A percentile compares a stretch with the other conserved stretches of the same genome.
phyloP scores from a whole-genome alignment of 768 basidiomycete genomes.

The Coprinopsis sp. region DNA sequence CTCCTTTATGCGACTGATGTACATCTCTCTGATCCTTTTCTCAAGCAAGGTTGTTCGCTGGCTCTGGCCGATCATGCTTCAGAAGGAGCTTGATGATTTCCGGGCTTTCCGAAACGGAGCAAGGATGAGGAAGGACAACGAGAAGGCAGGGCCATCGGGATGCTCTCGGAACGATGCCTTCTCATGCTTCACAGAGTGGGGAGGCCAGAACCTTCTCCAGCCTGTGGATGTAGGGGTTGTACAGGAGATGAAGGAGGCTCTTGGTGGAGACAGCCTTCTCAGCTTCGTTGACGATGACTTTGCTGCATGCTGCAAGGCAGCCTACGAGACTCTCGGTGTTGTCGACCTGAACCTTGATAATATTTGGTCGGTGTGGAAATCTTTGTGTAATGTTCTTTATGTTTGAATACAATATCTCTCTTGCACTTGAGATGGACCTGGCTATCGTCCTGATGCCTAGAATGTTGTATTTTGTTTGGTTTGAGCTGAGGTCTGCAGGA shows the following conservation, averaged over 20 bases:
- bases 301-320: conserved; percentile 14
- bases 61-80: conserved; percentile 26
- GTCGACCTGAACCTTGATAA: conserved; percentile 18
- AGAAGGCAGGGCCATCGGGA: conserved; percentile 31
- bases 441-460: no score
- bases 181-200: conserved; percentile 19
- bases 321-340: conserved; percentile 16
- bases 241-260: conserved; percentile 21
- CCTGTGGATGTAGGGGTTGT: conserved; percentile 20
- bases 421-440: no score
- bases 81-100: conserved; percentile 16
- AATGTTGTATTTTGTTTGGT: no score
- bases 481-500: no score
- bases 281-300: conserved; percentile 28
- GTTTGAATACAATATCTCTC: no score
- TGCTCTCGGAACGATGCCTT: conserved; percentile 31
- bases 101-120: conserved; percentile 21
- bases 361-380: conserved; percentile 25
- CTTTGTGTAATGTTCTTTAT: no score
- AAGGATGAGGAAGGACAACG: conserved; percentile 23
- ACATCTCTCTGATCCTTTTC: conserved; percentile 4
- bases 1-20: conserved; percentile 1
- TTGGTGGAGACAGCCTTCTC: conserved; percentile 28
- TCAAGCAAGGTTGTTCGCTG: conserved; percentile 22
- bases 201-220: conserved; percentile 24